phyloP scores from a whole-genome alignment of 2,329 filamentous ascomycete species.

The Xylariaceae sp. region DNA sequence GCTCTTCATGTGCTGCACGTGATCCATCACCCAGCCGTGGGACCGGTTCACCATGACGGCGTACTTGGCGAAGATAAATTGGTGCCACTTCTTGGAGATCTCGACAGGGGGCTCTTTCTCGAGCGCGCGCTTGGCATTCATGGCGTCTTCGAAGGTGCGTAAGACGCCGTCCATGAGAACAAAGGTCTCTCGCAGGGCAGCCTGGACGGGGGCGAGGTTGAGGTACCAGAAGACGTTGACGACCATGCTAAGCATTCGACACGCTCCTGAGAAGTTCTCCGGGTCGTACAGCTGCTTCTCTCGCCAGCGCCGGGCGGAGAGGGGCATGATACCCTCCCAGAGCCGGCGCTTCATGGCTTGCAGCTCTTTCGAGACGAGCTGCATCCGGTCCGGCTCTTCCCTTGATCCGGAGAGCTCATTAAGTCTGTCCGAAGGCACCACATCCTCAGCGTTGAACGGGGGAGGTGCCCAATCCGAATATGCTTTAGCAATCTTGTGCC shows the following conservation, averaged over 20 bases:
- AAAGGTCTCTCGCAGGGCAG: conserved; percentile 16
- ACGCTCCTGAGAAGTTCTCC: conserved; percentile 17
- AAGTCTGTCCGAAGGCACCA: neutral
- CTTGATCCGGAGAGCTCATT: conserved; percentile 9
- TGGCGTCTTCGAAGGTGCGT: conserved; percentile 15
- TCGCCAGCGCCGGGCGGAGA: conserved; percentile 21
- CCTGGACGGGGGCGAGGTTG: conserved; percentile 12
- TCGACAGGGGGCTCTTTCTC: conserved; percentile 5
- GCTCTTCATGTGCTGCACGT: conserved; percentile 13
- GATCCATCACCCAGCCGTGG: conserved; percentile 19
- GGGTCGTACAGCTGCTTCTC: conserved; percentile 15
- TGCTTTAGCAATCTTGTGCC: neutral
- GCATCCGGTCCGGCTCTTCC: conserved; percentile 12
- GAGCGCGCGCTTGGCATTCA: conserved; percentile 13
- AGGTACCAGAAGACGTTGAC: conserved; percentile 22
- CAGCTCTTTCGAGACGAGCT: conserved; percentile 18
- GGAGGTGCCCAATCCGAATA: neutral
- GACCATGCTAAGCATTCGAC: conserved; percentile 1
- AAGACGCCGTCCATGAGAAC: conserved; percentile 21
- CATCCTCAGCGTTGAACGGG: neutral
- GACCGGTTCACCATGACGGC: conserved; percentile 11
- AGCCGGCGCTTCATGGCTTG: conserved; percentile 23
- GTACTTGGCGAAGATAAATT: conserved; percentile 19
- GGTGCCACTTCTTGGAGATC: conserved; percentile 8
- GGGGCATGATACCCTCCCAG: conserved; percentile 21